These are phyloP conservation scores for Withania somnifera DNA, from an alignment of 305 asterid genomes.

Conservation along the genomic window DNA sequence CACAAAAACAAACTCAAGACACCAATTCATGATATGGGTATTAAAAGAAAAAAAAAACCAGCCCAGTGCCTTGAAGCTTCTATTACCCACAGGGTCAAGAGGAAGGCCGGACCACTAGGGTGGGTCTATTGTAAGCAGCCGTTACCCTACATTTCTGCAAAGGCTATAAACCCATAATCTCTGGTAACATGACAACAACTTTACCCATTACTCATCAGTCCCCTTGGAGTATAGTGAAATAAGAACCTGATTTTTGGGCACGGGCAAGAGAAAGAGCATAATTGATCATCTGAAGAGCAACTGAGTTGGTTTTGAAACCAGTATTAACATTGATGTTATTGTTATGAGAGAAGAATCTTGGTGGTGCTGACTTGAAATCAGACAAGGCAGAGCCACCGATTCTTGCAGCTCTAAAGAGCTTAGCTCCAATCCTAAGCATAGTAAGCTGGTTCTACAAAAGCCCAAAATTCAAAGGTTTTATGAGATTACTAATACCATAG, in stretches of 20 bases:
- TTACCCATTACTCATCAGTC: too few relatives aligned
- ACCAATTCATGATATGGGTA: neutral
- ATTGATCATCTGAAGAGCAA: conserved; percentile 68
- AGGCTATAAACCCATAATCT: too few relatives aligned
- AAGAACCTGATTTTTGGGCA: conserved; percentile 51
- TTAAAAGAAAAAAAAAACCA: too few relatives aligned
- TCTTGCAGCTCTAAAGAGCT: conserved; percentile 23
- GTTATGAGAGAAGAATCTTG: conserved; percentile 24
- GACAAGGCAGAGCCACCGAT: conserved; percentile 22
- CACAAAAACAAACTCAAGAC: neutral
- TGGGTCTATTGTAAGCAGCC: too few relatives aligned
- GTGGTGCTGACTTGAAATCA: conserved; percentile 21
- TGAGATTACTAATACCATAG: neutral
- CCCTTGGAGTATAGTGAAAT: neutral
- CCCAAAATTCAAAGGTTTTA: neutral
- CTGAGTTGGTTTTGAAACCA: conserved; percentile 37
- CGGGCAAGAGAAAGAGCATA: conserved; percentile 74
- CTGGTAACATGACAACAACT: too few relatives aligned
- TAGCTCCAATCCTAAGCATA: conserved; percentile 38
- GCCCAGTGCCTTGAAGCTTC: too few relatives aligned
- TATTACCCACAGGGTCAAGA: too few relatives aligned
- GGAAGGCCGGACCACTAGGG: too few relatives aligned
- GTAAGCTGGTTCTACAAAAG: neutral
- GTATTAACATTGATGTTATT: conserved; percentile 4
- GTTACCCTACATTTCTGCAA: too few relatives aligned